Evolutionary conservation across 257 asterid species (phyloP).

Genomic region (Solanum infundibuliforme): DNA sequence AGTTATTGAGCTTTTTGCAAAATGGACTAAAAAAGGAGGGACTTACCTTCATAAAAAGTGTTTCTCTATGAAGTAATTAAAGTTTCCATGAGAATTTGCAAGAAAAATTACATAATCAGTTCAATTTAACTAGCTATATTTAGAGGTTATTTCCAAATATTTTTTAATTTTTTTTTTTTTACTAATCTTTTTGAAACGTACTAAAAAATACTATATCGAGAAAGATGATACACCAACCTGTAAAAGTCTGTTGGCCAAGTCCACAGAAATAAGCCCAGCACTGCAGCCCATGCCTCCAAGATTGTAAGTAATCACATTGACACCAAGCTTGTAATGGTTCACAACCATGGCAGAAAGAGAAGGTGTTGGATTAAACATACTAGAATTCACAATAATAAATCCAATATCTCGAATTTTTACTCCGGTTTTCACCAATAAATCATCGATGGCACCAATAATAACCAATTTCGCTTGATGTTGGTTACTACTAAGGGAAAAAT

Average conservation of each 20-base stretch:
- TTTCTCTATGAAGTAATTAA: not conserved
- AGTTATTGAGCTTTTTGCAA: not conserved
- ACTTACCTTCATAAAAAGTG: not conserved
- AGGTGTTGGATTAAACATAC: constrained; percentile 24
- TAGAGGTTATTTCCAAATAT: not conserved
- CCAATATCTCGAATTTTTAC: constrained; percentile 19
- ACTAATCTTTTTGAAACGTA: not conserved
- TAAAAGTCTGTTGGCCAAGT: constrained; percentile 22
- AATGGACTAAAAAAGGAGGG: not conserved
- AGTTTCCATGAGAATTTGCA: not conserved
- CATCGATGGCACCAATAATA: not conserved
- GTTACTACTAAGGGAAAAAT: not conserved
- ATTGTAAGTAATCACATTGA: constrained; percentile 19
- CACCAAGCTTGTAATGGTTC: constrained; percentile 20
- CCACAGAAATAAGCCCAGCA: constrained; percentile 29
- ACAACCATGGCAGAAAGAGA: constrained; percentile 27
- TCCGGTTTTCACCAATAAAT: constrained; percentile 2
- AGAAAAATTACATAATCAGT: not conserved
- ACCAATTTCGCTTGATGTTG: not conserved
- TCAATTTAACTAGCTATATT: not conserved
- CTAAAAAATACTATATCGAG: not conserved
- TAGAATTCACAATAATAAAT: constrained; percentile 25
- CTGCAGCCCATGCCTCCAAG: constrained; percentile 49
- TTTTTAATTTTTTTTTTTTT: not conserved
- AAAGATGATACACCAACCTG: constrained; percentile 1